These are phyloP conservation scores for Penstemon barbatus DNA, from an alignment of 257 asterid genomes.

Conservation along the genomic window DNA sequence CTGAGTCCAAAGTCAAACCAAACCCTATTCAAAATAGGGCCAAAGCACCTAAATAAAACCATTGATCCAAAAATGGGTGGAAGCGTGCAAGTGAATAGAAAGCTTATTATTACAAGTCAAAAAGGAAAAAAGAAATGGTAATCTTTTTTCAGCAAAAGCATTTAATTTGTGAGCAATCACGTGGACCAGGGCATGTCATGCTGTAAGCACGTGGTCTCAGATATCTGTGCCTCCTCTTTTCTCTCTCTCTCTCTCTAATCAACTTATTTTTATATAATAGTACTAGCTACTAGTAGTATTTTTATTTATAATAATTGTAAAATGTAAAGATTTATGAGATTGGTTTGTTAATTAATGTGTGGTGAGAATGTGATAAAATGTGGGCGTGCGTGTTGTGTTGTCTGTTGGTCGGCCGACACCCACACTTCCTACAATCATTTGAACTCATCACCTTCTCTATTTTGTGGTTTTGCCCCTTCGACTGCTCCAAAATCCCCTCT, in stretches of 20 bases:
- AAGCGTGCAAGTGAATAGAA: slow-evolving; percentile 29
- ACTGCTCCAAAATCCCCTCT: neutral
- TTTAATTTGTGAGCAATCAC: slow-evolving; percentile 38
- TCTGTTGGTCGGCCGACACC: slow-evolving; percentile 40
- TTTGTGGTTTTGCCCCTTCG: neutral
- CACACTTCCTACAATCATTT: slow-evolving; percentile 55
- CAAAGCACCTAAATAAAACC: too few species aligned
- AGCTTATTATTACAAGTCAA: neutral
- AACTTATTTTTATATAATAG: too few species aligned
- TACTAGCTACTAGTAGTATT: too few species aligned
- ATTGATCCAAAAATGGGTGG: slow-evolving; percentile 15
- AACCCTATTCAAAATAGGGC: too few species aligned
- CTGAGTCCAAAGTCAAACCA: too few species aligned
- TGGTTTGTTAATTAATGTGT: slow-evolving; percentile 8
- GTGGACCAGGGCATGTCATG: slow-evolving; percentile 53
- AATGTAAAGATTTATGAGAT: neutral
- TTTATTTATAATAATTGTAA: neutral
- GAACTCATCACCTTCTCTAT: slow-evolving; percentile 30
- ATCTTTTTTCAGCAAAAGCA: neutral
- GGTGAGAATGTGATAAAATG: slow-evolving; percentile 5
- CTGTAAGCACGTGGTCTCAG: slow-evolving; percentile 56
- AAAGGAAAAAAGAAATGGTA: neutral
- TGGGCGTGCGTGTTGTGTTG: slow-evolving; percentile 52
- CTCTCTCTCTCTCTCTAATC: neutral
- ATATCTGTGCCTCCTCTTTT: slow-evolving; percentile 33